Base-by-base conservation (phyloP, 768 basidiomycete species). In the Tricholoma furcatifolium region DNA sequence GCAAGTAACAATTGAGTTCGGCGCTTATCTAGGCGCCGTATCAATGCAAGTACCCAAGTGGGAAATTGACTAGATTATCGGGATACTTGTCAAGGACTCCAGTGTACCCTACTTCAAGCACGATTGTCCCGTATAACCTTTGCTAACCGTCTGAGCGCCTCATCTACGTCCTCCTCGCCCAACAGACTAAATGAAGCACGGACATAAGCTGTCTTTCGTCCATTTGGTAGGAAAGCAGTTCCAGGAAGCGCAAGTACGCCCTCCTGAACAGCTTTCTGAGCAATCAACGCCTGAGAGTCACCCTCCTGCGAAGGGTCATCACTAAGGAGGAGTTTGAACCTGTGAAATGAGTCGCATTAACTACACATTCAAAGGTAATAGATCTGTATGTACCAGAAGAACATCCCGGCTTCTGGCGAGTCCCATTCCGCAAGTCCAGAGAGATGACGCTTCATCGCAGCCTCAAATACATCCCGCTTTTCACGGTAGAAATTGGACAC, bases 161-260 rank as follows among this genome's bases (percentile, higher is more conserved):
- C 82, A 32, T 91, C 83, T 4, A 90, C 83, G 36, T 89, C 78
- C 27, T 80, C 77, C 47, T 79, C 79, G 0, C 73, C 71, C 11
- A 82, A 69, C 42, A 87, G 65, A 64, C 87, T 89, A 70, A 94
- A 95, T 17, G 87, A 77, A 14, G 88, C 86, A 38, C 93, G 78
- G 21, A 93, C 87, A 60, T 84, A 87, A n/a, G 83, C 73, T 4
- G 83, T 83, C 61, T 76, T 81, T 32, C 80, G 70, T 2, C 80
- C 83, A 53, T 77, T 81, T 4, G 91, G 88, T 51, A 84, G 74
- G 71, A 93, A 91, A 3, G 82, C 82, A 3, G 77, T 79, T 12
- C 93, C 93, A 0, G 93, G 93, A 3, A 95, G 77, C n/a, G 87
- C 89, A 14, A 95, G 80, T 10, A 95, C 87, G 20, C 91, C 91